phyloP scores from a whole-genome alignment of 1,139 yeast genomes.

The Geotrichum reessii region DNA sequence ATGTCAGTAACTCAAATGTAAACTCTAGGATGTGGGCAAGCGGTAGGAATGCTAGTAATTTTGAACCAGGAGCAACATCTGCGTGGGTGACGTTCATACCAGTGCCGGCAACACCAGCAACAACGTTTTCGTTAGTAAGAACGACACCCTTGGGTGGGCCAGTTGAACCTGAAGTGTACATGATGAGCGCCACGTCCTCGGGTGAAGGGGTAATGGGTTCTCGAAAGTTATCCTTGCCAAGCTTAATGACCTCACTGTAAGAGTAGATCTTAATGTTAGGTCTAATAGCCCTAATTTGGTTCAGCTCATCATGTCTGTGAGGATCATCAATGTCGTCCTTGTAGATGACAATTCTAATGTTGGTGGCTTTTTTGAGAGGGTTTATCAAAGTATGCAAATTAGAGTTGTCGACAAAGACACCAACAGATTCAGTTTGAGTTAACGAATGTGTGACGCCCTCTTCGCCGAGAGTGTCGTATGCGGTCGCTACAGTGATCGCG shows the following conservation, averaged over 20 bases:
- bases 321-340: conserved; percentile 53
- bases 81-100: conserved; percentile 55
- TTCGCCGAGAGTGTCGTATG: conserved; percentile 95
- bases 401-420: conserved; percentile 75
- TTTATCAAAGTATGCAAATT: conserved; percentile 59
- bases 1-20: conserved; percentile 69
- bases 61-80: conserved; percentile 51
- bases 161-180: conserved; percentile 98
- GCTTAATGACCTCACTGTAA: conserved; percentile 56
- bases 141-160: conserved; percentile 98
- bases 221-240: conserved; percentile 51
- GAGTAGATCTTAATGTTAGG: conserved; percentile 72
- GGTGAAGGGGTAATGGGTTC: conserved; percentile 54
- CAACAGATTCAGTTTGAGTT: conserved; percentile 70
- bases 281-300: conserved; percentile 42
- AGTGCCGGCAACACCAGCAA: conserved; percentile 84
- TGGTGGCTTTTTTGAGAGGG: conserved; percentile 63
- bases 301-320: conserved; percentile 62
- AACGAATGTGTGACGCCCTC: conserved; percentile 84
- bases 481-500: conserved; percentile 83
- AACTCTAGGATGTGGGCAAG: conserved; percentile 94
- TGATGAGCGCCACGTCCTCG: conserved; percentile 79
- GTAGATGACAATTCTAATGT: conserved; percentile 66
- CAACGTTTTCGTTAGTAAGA: conserved; percentile 65
- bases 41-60: conserved; percentile 84